Evolutionary conservation across 1,284 basidiomycete species (phyloP).

Genomic region (Wolfiporia cocos): DNA sequence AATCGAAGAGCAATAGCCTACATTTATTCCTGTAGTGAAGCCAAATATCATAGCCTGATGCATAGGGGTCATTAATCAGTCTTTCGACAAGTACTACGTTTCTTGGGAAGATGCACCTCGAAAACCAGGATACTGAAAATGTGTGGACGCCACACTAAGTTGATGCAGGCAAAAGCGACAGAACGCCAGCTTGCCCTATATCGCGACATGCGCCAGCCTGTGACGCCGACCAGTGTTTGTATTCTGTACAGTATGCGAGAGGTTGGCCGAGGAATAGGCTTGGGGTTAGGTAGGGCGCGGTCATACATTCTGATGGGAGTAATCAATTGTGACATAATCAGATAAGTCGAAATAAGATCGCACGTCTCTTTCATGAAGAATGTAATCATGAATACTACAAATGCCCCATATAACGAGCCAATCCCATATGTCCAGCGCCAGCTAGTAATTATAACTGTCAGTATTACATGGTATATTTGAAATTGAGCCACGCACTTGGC

Average conservation of each 20-base stretch:
- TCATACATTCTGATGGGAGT: conserved; percentile 51
- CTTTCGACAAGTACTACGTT: too few species aligned
- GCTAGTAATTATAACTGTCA: conserved; percentile 18
- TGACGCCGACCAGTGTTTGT: conserved; percentile 60
- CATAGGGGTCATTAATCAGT: not conserved
- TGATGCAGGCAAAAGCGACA: conserved; percentile 39
- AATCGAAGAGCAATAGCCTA: conserved; percentile 23
- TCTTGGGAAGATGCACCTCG: conserved; percentile 44
- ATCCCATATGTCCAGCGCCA: conserved; percentile 75
- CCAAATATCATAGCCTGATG: conserved; percentile 55
- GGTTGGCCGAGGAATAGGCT: conserved; percentile 25
- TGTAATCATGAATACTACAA: conserved; percentile 52
- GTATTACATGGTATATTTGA: not conserved
- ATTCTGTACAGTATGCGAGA: conserved; percentile 50
- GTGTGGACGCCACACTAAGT: conserved; percentile 61
- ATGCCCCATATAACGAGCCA: conserved; percentile 49
- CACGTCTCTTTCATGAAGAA: conserved; percentile 65
- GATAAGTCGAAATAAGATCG: conserved; percentile 14
- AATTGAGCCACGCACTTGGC: conserved; percentile 30
- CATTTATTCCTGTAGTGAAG: conserved; percentile 69
- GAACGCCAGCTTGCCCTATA: conserved; percentile 47
- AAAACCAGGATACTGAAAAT: conserved; percentile 49
- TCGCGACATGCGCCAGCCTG: conserved; percentile 55
- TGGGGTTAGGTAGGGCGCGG: conserved; percentile 48
- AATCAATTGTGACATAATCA: not conserved